These are phyloP conservation scores for Inonotus obliquus DNA, from an alignment of 1,284 basidiomycete species.

Conservation along the genomic window DNA sequence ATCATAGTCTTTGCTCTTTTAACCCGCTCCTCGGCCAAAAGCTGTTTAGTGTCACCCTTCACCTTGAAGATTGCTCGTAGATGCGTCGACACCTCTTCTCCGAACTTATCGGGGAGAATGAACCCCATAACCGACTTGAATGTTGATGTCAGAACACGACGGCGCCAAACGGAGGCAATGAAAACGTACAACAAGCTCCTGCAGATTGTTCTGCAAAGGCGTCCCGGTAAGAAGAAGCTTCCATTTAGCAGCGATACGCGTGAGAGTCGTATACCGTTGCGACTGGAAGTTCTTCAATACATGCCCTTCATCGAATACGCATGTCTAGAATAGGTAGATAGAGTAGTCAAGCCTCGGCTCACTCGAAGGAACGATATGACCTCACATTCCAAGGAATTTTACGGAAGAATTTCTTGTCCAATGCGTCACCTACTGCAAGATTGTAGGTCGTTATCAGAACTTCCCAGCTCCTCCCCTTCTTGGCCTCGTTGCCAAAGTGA, in stretches of 20 bases:
- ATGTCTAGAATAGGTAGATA: conserved; percentile 49
- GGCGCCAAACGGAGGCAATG: conserved; percentile 12
- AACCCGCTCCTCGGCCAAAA: conserved; percentile 88
- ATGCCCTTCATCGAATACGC: conserved; percentile 94
- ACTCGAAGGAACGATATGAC: conserved; percentile 19
- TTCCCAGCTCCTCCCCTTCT: conserved; percentile 68
- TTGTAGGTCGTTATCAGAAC: conserved; percentile 97
- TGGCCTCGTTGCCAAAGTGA: conserved; percentile 36
- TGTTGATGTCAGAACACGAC: neutral
- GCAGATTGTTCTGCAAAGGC: conserved; percentile 87
- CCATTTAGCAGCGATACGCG: conserved; percentile 87
- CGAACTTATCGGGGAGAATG: conserved; percentile 91
- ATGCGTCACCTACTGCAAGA: conserved; percentile 81
- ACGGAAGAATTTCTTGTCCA: conserved; percentile 90
- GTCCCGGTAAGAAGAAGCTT: conserved; percentile 93
- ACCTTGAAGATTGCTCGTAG: conserved; percentile 97
- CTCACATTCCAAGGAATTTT: conserved; percentile 88
- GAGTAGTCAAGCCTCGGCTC: neutral
- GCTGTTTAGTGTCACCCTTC: conserved; percentile 79
- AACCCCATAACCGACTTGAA: conserved; percentile 94
- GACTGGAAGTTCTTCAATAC: conserved; percentile 96
- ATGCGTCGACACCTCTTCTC: conserved; percentile 59
- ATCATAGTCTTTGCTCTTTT: conserved; percentile 98
- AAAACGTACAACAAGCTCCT: conserved; percentile 87
- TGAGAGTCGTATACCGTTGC: conserved; percentile 86